Evolutionary conservation across 2,329 filamentous ascomycete species (phyloP), one percentile per base, ranked within the genome.

Genomic region (Aspergillus pseudoviridinutans): DNA sequence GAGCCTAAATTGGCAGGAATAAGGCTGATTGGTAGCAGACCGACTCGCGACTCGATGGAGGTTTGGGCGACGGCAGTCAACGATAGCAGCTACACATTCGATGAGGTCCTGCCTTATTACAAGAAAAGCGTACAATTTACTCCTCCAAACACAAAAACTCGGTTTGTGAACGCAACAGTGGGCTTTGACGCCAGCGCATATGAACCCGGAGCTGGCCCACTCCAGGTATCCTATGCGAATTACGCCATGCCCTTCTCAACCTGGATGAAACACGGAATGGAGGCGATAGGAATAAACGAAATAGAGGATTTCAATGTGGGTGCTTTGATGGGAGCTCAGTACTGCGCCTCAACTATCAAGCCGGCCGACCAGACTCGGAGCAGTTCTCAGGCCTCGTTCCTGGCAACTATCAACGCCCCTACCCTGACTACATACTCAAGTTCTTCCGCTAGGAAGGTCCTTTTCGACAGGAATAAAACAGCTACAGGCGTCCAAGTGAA

Each of bases 381-480:
- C 35, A 38, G 17, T 38, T 10, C 10, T 38, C 7, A 38, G 35
- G 35, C 35, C 35, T 38, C 35, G 53, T 17, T 10, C 49, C 5
- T 58, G 53, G 25, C 25, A 25, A 25, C 25, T 25, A 25, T 25
- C 1, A 67, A 64, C 3, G 76, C 74, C 0, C 75, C 46, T 72
- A 78, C 1, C 69, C 74, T 0, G 77, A 69, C 52, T 57, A 69
- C 6, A 75, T 75, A 44, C 78, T 66, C 7, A 64, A 70, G 41
- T 56, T 71, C 0, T 72, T 73, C 46, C 61, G 80, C 75, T 2
- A 74, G 75, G 58, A 73, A 68, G 42, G 74, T 83, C 1, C 29
- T 79, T 0, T 82, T 84, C 60, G 77, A 84, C 53, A 75, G 82
- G 42, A 69, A 72, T 32, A 71, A 67, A 5, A 69, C 66, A 8